These are phyloP conservation scores for Sporothrix dimorphospora DNA, from an alignment of 2,329 filamentous ascomycete genomes.

Conservation along the genomic window DNA sequence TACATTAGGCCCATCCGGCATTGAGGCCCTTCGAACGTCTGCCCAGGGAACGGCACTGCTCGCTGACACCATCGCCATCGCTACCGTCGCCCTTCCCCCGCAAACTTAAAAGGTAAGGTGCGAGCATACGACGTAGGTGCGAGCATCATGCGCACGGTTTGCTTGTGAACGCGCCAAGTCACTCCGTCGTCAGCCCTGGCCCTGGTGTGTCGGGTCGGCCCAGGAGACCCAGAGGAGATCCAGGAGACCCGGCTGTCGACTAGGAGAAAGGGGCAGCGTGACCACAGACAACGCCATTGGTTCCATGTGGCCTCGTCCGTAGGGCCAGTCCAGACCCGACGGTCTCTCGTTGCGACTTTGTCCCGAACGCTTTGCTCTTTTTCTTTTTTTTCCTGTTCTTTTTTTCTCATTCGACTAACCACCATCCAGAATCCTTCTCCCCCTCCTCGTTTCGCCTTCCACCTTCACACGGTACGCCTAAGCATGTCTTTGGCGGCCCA, in stretches of 20 bases:
- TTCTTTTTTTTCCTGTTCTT: background rate
- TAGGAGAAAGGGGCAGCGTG: background rate
- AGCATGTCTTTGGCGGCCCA: slow-evolving; percentile 2
- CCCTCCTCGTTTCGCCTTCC: background rate
- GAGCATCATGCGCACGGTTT: background rate
- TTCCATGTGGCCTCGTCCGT: background rate
- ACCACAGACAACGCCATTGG: background rate
- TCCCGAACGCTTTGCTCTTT: background rate
- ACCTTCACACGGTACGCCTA: background rate
- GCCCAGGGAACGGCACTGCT: background rate
- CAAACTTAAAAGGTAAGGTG: background rate
- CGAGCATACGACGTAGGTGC: background rate
- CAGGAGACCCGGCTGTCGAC: background rate
- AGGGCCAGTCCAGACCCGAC: background rate
- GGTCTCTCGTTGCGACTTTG: background rate
- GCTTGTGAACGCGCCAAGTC: slow-evolving; percentile 16
- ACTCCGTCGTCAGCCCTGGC: background rate
- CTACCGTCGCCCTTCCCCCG: background rate
- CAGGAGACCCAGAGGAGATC: background rate
- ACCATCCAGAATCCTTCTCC: background rate
- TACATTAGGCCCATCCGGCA: background rate
- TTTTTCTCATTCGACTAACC: background rate
- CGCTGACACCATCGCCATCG: background rate
- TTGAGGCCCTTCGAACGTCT: background rate
- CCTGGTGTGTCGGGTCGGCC: slow-evolving; percentile 18